These are phyloP conservation scores for Ceratonia siliqua DNA, from an alignment of 306 rosid species.

Conservation along the genomic window DNA sequence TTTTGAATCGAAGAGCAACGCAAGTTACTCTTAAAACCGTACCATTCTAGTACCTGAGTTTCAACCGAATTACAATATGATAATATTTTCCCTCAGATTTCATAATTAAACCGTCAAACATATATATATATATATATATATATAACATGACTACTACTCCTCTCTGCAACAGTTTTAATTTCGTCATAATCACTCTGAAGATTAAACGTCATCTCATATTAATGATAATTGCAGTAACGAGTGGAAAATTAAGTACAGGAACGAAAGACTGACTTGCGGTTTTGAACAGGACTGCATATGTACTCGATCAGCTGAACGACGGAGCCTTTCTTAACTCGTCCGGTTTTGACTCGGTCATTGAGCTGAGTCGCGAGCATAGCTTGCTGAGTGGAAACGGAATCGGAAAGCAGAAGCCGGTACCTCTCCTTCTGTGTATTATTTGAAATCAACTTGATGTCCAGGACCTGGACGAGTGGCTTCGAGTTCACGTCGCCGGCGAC, in stretches of 20 bases:
- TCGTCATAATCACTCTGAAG: neutral
- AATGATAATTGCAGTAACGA: conserved; percentile 4
- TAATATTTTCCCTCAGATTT: neutral
- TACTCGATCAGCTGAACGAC: conserved; percentile 87
- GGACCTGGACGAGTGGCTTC: conserved; percentile 83
- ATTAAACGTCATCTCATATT: neutral
- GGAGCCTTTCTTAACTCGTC: conserved; percentile 69
- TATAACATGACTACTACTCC: neutral
- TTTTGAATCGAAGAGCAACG: neutral
- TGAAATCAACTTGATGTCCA: conserved; percentile 56
- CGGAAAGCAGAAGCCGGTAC: conserved; percentile 77
- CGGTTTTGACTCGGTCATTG: conserved; percentile 58
- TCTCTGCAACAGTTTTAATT: neutral
- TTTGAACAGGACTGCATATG: conserved; percentile 59
- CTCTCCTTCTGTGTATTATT: conserved; percentile 59
- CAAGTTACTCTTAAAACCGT: neutral
- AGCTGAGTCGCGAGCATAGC: conserved; percentile 89
- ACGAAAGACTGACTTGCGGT: conserved; percentile 68
- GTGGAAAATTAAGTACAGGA: conserved; percentile 24
- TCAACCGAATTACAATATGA: neutral
- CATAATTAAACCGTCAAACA: no score
- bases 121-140: no score
- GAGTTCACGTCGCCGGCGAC: conserved; percentile 68
- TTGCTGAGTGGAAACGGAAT: conserved; percentile 59
- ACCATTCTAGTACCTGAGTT: neutral